Base-by-base conservation (phyloP, 768 basidiomycete species). In the Favolaschia claudopus region DNA sequence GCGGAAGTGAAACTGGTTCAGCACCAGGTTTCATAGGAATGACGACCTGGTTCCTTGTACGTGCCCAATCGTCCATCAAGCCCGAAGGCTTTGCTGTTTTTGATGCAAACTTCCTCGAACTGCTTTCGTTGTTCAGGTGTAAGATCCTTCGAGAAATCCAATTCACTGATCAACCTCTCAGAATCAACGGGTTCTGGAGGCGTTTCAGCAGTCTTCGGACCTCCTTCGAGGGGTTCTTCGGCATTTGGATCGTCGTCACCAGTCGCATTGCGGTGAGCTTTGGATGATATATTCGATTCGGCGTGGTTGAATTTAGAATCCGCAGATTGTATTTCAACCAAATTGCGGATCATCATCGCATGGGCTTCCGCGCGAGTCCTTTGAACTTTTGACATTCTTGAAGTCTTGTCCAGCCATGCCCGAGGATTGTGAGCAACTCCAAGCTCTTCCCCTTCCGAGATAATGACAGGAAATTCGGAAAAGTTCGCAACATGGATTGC, bases 1-100 rank as follows among this genome's bases (percentile, higher is more conserved):
- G 57, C 0, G 74, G 70, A 4, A 73, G 9, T 0, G 71, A 72
- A 1, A 76, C 69, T 0, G 72, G 74, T 48, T 67, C 49, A 0
- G 67, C 60, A 3, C 62, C 75, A 6, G 54, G 62, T 28, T 65
- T 60, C 22, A 76, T 44, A 0, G 60, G 56, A 5, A 77, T 71
- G 4, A 67, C 47, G 0, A 75, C 71, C 15, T 68, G 37, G 1
- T n/a, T 54, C 65, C 1, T 59, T 52, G 14, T 70, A 67, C 7
- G 69, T 52, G 4, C 76, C 76, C n/a, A 77, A 52, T 15, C 73
- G 38, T 12, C 70, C 73, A 40, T 74, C 64, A 3, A 77, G 33
- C 12, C 74, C 69, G 50, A 76, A 77, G 0, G 69, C 76, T 34
- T 38, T 19, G 55, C 54, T 1, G 56, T 69, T 54, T 28, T 55